Evolutionary conservation across 371 early-diverging fungal species (phyloP).

Genomic region (Basidiobolus heterosporus): DNA sequence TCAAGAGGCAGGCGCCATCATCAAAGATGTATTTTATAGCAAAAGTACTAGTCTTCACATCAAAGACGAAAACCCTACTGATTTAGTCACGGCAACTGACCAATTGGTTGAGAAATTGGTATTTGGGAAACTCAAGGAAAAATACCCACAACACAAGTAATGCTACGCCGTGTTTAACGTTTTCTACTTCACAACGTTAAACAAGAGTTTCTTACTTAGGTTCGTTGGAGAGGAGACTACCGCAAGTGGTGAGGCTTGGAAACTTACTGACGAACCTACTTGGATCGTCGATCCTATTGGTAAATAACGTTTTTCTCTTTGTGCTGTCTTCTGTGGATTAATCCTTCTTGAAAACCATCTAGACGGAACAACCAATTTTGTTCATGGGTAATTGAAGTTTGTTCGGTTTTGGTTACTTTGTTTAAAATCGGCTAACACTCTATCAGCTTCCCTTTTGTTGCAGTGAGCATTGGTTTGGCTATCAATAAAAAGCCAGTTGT

Average conservation of each 20-base stretch:
- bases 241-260: conserved; percentile 36
- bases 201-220: too few species aligned
- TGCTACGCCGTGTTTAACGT: too few species aligned
- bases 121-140: conserved; percentile 28
- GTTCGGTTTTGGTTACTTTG: not conserved
- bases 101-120: conserved; percentile 58
- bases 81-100: conserved; percentile 76
- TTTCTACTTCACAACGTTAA: too few species aligned
- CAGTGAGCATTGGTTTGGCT: conserved; percentile 69
- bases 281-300: conserved; percentile 88
- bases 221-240: conserved; percentile 79
- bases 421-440: not conserved
- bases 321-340: not conserved
- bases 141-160: conserved; percentile 50
- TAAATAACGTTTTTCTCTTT: conserved; percentile 7
- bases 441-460: conserved; percentile 62
- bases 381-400: conserved; percentile 34
- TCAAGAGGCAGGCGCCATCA: conserved; percentile 1
- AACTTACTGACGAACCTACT: conserved; percentile 56
- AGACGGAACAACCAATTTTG: conserved; percentile 85
- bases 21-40: conserved; percentile 1
- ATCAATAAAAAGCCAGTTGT: conserved; percentile 54
- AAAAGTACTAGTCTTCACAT: not conserved
- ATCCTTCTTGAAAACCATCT: not conserved
- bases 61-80: conserved; percentile 51